phyloP scores from a whole-genome alignment of 208 protist species.

The Acanthamoeba castellanii region DNA sequence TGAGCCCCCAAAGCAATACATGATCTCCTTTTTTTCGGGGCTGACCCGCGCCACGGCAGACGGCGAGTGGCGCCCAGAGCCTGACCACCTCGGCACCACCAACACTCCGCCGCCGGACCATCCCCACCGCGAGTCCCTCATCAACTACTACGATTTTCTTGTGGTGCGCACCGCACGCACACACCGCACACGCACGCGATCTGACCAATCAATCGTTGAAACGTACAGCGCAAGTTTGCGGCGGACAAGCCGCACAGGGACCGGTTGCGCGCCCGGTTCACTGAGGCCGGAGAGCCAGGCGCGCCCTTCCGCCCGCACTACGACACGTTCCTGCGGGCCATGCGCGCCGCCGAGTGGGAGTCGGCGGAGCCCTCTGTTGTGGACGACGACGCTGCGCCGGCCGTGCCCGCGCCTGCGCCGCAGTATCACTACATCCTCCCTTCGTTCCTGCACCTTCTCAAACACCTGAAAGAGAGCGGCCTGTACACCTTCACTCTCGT shows the following conservation, averaged over 20 bases:
- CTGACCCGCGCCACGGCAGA: not conserved
- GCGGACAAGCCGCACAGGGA: not conserved
- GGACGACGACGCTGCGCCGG: not conserved
- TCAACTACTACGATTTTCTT: constrained; percentile 64
- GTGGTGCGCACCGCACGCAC: not conserved
- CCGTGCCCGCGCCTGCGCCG: not conserved
- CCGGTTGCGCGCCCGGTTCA: not conserved
- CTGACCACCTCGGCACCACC: not conserved
- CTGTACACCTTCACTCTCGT: constrained; percentile 57
- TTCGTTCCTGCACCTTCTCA: constrained; percentile 19
- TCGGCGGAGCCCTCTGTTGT: not conserved
- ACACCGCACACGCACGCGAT: not conserved
- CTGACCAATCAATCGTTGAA: not conserved
- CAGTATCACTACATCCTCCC: constrained; percentile 50
- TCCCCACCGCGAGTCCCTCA: not conserved
- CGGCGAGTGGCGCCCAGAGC: not conserved
- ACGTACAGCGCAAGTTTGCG: not conserved
- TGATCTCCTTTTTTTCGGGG: not conserved
- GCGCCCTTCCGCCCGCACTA: not conserved
- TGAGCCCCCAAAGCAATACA: not conserved
- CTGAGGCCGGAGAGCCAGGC: not conserved
- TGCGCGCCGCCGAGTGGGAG: not conserved
- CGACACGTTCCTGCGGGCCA: not conserved
- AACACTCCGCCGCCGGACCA: not conserved
- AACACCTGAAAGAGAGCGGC: not conserved